Evolutionary conservation across 2,329 filamentous ascomycete species (phyloP).

Genomic region (Alternaria consortialis): DNA sequence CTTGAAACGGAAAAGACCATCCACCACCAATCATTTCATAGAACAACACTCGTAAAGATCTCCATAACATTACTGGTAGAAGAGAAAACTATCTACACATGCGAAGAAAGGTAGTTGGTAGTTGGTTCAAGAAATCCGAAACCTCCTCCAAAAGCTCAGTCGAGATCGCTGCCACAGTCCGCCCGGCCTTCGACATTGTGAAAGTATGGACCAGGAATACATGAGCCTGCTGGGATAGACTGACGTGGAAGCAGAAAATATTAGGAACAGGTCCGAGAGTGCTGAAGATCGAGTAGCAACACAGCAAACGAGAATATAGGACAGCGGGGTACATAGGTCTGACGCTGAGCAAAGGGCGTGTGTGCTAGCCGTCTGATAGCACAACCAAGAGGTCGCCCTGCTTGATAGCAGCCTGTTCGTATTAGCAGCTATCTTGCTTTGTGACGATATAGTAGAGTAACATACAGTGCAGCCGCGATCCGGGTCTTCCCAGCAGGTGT

Average conservation of each 20-base stretch:
- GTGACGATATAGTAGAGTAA: not conserved
- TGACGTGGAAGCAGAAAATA: conserved; percentile 7
- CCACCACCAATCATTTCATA: not conserved
- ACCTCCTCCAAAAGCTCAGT: conserved; percentile 30
- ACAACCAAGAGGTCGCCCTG: conserved; percentile 38
- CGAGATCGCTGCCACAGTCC: conserved; percentile 26
- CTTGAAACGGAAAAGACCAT: conserved; percentile 1
- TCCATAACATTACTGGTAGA: not conserved
- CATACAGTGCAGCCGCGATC: conserved; percentile 82
- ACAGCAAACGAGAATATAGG: conserved; percentile 2
- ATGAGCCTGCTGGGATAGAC: conserved; percentile 1
- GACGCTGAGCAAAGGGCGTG: not conserved
- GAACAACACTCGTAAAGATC: not conserved
- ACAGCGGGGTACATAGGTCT: not conserved
- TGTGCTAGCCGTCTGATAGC: conserved; percentile 36
- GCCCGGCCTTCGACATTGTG: conserved; percentile 18
- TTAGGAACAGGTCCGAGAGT: conserved; percentile 9
- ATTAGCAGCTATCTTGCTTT: not conserved
- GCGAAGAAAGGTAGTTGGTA: conserved; percentile 6
- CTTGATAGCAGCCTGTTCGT: conserved; percentile 32
- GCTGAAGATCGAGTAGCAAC: conserved; percentile 9
- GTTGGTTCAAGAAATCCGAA: conserved; percentile 22
- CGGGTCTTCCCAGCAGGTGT: conserved; percentile 54
- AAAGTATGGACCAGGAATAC: conserved; percentile 35
- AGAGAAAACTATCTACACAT: conserved; percentile 25